A percentile compares a stretch with the other conserved stretches of the same genome.
Evolutionary conservation across 73 alveolate genomes (phyloP).

Genomic region (Vitrella brassicaformis): DNA sequence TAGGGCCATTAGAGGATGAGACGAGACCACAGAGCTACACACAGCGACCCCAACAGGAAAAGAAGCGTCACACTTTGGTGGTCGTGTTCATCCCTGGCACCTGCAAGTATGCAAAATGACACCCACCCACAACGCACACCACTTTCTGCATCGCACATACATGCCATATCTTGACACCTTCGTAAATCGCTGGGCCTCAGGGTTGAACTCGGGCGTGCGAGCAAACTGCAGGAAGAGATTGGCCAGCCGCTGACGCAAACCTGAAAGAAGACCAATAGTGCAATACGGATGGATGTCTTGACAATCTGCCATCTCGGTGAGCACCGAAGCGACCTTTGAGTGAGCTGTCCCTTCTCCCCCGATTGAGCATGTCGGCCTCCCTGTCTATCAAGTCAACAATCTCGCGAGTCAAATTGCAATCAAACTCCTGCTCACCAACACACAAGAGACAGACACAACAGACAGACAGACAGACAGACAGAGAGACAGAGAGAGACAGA

Average conservation of each 20-base stretch:
- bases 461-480: no score
- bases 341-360: constrained; percentile 95
- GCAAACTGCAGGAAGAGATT: constrained; percentile 89
- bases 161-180: constrained; percentile 11
- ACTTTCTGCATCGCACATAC: no score
- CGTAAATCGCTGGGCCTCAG: constrained; percentile 96
- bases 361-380: constrained; percentile 97
- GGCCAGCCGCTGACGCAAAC: constrained; percentile 87
- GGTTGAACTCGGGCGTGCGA: constrained; percentile 98
- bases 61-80: no score
- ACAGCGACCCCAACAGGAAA: no score
- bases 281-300: neutral
- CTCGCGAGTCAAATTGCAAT: constrained; percentile 91
- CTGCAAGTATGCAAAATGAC: no score
- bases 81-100: no score
- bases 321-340: constrained; percentile 51
- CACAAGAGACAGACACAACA: no score
- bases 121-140: no score
- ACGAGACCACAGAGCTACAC: no score
- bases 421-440: constrained; percentile 94
- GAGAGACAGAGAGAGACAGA: no score
- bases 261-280: constrained; percentile 1
- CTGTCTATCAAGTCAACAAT: constrained; percentile 95
- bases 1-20: no score
- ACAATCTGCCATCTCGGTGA: neutral